Evolutionary conservation across 1,284 basidiomycete species (phyloP).

Genomic region (Trametes hirsuta): DNA sequence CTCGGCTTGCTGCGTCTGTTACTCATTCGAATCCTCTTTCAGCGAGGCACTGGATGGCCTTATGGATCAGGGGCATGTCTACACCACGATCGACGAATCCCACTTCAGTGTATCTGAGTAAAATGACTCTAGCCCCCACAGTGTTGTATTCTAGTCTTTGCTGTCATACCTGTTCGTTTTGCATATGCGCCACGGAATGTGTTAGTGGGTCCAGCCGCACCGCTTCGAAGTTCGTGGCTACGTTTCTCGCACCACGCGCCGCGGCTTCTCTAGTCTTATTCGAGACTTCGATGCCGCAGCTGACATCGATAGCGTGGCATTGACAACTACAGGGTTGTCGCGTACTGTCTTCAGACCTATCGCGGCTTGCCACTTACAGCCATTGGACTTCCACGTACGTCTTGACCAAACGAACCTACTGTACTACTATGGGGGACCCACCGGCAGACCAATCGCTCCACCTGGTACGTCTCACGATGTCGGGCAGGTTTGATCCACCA

Average conservation of each 20-base stretch:
- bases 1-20: neutral
- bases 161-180: neutral
- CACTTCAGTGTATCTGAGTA: constrained; percentile 41
- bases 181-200: too few species aligned
- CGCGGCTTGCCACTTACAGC: too few species aligned
- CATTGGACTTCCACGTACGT: too few species aligned
- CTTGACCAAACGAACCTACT: too few species aligned
- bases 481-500: neutral
- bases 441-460: too few species aligned
- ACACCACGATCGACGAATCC: constrained; percentile 55
- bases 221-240: too few species aligned
- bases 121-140: neutral
- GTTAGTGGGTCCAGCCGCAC: too few species aligned
- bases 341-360: neutral
- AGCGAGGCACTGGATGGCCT: constrained; percentile 55
- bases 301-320: constrained; percentile 6
- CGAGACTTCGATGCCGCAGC: too few species aligned
- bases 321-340: neutral
- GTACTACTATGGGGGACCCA: too few species aligned
- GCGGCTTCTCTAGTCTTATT: too few species aligned
- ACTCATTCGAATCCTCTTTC: neutral
- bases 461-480: neutral
- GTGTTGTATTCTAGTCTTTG: constrained; percentile 8
- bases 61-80: constrained; percentile 59
- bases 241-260: too few species aligned